Evolutionary conservation across 345 rosid genomes (phyloP), one percentile per base, ranked within the genome.

Genomic region (Luvunga scandens): DNA sequence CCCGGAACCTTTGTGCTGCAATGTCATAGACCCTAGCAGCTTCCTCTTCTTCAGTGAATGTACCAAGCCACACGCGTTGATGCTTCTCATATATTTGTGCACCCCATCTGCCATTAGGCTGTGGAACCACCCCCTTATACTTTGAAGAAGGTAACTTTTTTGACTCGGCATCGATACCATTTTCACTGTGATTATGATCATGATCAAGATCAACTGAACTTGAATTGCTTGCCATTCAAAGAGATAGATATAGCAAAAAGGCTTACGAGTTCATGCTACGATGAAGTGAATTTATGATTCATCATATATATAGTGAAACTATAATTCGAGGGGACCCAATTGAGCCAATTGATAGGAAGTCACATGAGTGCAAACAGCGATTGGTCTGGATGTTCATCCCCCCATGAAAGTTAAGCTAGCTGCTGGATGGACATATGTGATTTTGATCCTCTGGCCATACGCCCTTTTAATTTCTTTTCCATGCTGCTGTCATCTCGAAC

Each of bases 41-140:
- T 61, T 87, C 89, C 33, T 83, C 89, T 84, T 89, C 90, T 13
- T 81, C 84, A 45, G 75, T 84, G 81, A 89, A 89, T 55, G 92
- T 89, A 27, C 92, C 92, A 24, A 89, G 75, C 92, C 92, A 89
- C 57, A 89, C 84, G 12, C 92, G 84, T 69, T 83, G 90, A 81
- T 89, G 92, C 83, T 87, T 89, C 82, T 87, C 89, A 61, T 89
- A 89, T 71, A 89, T 89, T 31, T 89, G 90, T 28, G 90, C 90
- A 2, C 92, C 92, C 92, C 92, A 89, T 28, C 87, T 78, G 30
- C 89, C 90, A 66, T 89, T 89, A 22, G 88, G 89, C 82, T 87
- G 92, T 0, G 89, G 89, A 36, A 89, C 90, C 19, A 89, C 89
- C 2, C 92, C 92, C 71, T 89, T 89, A 77, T 82, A 85, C 74